Base-by-base conservation (phyloP, 208 protist genomes). In the Trypanosoma rangeli region DNA sequence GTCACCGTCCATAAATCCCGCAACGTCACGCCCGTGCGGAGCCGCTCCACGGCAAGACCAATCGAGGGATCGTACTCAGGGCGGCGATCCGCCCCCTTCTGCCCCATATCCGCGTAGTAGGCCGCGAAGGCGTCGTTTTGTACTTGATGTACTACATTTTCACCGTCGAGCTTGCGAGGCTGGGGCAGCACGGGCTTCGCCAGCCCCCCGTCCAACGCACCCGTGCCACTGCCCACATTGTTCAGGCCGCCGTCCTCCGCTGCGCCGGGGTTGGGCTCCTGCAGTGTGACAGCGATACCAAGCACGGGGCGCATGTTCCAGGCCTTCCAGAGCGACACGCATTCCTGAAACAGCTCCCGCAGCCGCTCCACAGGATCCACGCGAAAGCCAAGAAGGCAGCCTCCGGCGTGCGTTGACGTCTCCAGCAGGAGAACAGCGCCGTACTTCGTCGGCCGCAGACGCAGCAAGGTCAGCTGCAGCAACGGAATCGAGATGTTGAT, bases 401-500 rank as follows among this genome's bases (percentile, higher is more conserved):
- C 76, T 37, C 92, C 90, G 18, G 79, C 83, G 56, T 80, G 82
- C 22, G 9, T 33, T 13, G 83, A 89, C 7, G 86, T 94, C 61
- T 96, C 85, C 13, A 98, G 57, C 0, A 97, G 86, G 20, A 98
- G 78, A 10, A 91, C 85, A 24, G 64, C 69, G 3, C 94, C 94
- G 65, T 93, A 95, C 46, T 86, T 91, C 18, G 92, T 95, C 28
- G 89, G 74, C 67, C 93, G 85, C 16, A 91, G 68, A 42, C 74
- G 74, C 18, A 98, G 39, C 29, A 74, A 76, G 26, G 78, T 87
- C 24, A 98, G 81, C 74, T 99, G 96, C 22, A 98, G 55, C 65
- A 98, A 98, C 22, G 98, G 98, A 53, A 99, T 95, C 29, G 87
- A 97, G 26, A 98, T 93, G 80, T 99, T 99, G 68, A 98, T 97